Evolutionary conservation across 2,329 filamentous ascomycete genomes (phyloP).

Genomic region (Fusarium sp.): DNA sequence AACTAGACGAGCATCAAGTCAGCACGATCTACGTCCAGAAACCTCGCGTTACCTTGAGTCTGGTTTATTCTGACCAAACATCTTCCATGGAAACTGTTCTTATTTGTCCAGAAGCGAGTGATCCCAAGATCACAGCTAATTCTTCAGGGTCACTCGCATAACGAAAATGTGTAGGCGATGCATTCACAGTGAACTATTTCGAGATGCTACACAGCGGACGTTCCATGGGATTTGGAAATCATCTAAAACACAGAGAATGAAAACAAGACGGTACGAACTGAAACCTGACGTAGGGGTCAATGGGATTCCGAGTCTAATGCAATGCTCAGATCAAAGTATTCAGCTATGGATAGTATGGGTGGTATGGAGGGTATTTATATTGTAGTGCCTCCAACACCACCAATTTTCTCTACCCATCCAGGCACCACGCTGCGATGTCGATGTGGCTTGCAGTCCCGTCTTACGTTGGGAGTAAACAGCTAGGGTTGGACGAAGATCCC

Average conservation of each 20-base stretch:
- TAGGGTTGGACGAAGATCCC: neutral
- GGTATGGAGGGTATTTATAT: neutral
- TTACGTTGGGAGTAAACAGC: slow-evolving; percentile 6
- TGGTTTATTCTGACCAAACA: neutral
- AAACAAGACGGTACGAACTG: neutral
- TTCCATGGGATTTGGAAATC: neutral
- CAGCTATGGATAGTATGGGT: neutral
- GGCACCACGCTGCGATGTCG: neutral
- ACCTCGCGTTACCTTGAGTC: neutral
- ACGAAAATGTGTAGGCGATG: neutral
- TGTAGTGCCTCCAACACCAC: neutral
- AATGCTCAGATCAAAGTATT: neutral
- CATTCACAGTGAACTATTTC: neutral
- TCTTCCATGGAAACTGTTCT: neutral
- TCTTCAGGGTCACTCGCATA: no score
- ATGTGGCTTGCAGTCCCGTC: slow-evolving; percentile 10
- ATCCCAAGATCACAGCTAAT: neutral
- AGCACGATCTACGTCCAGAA: no score
- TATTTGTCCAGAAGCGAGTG: neutral
- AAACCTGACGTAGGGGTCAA: neutral
- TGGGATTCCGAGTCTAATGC: neutral
- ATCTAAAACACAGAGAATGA: neutral
- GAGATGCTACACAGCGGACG: neutral
- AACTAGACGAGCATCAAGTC: no score
- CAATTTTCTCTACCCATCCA: neutral